These are phyloP conservation scores for Achlya hypogyna DNA, from an alignment of 352 stramenopile genomes.

Conservation along the genomic window DNA sequence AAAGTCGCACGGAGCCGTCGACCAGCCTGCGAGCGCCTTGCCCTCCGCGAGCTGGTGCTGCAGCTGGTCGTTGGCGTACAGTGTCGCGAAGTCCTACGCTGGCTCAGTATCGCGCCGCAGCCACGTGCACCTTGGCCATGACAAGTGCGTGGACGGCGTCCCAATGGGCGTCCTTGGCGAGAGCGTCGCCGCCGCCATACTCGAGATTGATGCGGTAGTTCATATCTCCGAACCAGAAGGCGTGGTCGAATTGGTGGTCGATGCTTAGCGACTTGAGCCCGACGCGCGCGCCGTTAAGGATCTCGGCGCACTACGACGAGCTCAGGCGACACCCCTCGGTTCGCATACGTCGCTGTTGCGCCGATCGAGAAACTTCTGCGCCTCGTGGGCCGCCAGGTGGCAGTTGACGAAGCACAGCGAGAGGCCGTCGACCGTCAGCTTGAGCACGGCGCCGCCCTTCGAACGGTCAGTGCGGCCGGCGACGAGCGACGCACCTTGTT, in stretches of 20 bases:
- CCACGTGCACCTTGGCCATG: conserved; percentile 25
- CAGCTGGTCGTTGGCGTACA: conserved; percentile 77
- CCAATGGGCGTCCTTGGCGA: conserved; percentile 59
- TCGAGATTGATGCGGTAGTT: conserved; percentile 80
- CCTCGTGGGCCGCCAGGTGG: conserved; percentile 74
- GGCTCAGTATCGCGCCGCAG: not conserved
- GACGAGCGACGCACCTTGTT: conserved; percentile 48
- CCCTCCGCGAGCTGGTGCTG: conserved; percentile 45
- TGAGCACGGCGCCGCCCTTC: conserved; percentile 76
- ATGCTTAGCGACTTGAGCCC: conserved; percentile 56
- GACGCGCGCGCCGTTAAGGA: conserved; percentile 50
- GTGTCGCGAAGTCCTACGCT: conserved; percentile 37
- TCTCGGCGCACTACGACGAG: conserved; percentile 47
- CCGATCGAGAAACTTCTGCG: conserved; percentile 79
- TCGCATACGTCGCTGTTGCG: conserved; percentile 67
- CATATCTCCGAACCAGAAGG: conserved; percentile 80
- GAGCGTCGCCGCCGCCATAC: conserved; percentile 36
- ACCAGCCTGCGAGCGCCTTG: conserved; percentile 53
- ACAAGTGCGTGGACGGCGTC: conserved; percentile 50
- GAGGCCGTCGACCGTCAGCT: conserved; percentile 62
- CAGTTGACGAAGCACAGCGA: conserved; percentile 82
- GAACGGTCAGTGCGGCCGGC: not conserved
- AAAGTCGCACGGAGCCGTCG: conserved; percentile 52
- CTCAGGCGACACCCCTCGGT: not conserved
- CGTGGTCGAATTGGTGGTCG: conserved; percentile 78